Evolutionary conservation across 306 rosid genomes (phyloP).

Genomic region (Acacia melanoxylon): DNA sequence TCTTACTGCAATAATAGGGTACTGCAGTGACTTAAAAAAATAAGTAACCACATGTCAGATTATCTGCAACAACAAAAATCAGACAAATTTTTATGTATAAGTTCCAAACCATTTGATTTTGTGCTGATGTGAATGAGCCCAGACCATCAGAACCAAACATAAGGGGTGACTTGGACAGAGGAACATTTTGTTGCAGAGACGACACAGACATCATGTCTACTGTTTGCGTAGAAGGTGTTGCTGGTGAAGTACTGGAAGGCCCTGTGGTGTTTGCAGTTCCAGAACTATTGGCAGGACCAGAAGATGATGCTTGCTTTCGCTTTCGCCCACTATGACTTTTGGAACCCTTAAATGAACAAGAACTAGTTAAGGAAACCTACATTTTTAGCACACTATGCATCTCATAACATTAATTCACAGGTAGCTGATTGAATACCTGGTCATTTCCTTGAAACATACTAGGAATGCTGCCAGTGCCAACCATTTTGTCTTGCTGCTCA

Average conservation of each 20-base stretch:
- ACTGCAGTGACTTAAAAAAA: conserved; percentile 7
- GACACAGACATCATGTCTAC: conserved; percentile 52
- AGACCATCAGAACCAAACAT: conserved; percentile 55
- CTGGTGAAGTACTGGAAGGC: conserved; percentile 59
- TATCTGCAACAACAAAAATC: conserved; percentile 1
- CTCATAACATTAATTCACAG: conserved; percentile 16
- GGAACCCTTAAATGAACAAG: conserved; percentile 43
- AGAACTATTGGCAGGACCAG: conserved; percentile 63
- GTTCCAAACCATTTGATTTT: conserved; percentile 60
- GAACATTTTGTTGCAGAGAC: conserved; percentile 47
- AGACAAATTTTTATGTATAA: background rate
- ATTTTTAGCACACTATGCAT: background rate
- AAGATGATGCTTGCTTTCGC: conserved; percentile 61
- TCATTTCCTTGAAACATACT: conserved; percentile 54
- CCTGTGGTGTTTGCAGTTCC: conserved; percentile 69
- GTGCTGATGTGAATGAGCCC: conserved; percentile 52
- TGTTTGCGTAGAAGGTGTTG: conserved; percentile 55
- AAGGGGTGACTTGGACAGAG: conserved; percentile 54
- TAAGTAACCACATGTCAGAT: background rate
- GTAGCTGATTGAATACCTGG: conserved; percentile 50
- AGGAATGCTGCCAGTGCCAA: conserved; percentile 43
- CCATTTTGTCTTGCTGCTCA: conserved; percentile 51
- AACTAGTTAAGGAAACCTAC: conserved; percentile 27
- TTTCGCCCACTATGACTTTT: conserved; percentile 52
- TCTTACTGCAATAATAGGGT: conserved; percentile 23